Percentiles rank a stretch among this genome's conserved stretches.
Conservation (phyloP, 2,329 filamentous ascomycete genomes). For the Biscogniauxia marginata region DNA sequence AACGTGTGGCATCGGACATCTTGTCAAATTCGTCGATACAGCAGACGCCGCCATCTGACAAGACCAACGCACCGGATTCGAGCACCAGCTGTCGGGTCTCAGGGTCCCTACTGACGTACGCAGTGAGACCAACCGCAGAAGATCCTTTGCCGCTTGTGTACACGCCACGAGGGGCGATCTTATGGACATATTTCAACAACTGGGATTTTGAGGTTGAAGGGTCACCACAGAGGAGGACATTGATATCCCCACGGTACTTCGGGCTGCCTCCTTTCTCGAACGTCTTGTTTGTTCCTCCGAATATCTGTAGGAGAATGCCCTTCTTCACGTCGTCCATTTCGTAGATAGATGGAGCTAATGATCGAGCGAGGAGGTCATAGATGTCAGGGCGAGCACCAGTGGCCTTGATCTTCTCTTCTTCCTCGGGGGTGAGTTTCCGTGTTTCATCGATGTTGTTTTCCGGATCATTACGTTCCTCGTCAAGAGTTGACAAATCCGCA, state of each 20-base stretch:
- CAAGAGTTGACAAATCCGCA: slow-evolving; percentile 83
- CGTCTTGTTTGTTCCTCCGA: slow-evolving; percentile 96
- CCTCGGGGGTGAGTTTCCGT: slow-evolving; percentile 78
- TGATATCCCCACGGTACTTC: slow-evolving; percentile 95
- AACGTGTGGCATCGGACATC: slow-evolving; percentile 77
- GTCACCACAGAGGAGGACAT: slow-evolving; percentile 93
- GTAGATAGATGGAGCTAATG: slow-evolving; percentile 90
- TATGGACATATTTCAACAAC: slow-evolving; percentile 90
- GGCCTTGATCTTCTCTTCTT: slow-evolving; percentile 83
- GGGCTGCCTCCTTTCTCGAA: slow-evolving; percentile 96
- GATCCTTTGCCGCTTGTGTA: slow-evolving; percentile 82
- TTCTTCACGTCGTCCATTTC: slow-evolving; percentile 99
- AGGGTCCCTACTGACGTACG: slow-evolving; percentile 77
- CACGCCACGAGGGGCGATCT: slow-evolving; percentile 86
- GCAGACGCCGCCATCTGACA: slow-evolving; percentile 80
- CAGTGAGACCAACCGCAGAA: slow-evolving; percentile 77
- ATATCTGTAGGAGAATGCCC: slow-evolving; percentile 92
- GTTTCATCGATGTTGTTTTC: slow-evolving; percentile 80
- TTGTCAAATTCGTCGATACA: slow-evolving; percentile 87
- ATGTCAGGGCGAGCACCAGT: slow-evolving; percentile 80
- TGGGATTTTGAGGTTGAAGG: slow-evolving; percentile 97
- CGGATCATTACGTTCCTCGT: slow-evolving; percentile 69
- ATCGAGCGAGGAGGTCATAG: slow-evolving; percentile 88
- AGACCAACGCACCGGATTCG: slow-evolving; percentile 74
- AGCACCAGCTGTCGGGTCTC: slow-evolving; percentile 78